Evolutionary conservation across 2,329 filamentous ascomycete species (phyloP).

Genomic region (Xylaria sp.): DNA sequence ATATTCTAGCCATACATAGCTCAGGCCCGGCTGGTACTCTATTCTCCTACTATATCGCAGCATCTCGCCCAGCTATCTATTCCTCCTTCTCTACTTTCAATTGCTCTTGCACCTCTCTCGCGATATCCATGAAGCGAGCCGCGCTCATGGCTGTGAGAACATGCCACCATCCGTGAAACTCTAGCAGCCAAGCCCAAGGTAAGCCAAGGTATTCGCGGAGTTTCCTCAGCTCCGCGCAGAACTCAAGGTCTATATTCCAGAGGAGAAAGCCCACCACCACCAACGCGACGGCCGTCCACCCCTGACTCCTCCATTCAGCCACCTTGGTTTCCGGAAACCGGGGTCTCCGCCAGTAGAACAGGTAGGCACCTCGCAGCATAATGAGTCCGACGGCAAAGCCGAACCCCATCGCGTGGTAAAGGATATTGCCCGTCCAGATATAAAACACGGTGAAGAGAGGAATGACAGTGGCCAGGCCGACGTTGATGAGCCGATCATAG

Average conservation of each 20-base stretch:
- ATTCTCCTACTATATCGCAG: too few species aligned
- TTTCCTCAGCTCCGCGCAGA: slow-evolving; percentile 54
- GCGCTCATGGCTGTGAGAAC: slow-evolving; percentile 63
- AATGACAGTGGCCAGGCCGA: slow-evolving; percentile 49
- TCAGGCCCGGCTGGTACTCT: too few species aligned
- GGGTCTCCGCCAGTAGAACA: slow-evolving; percentile 42
- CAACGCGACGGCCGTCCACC: slow-evolving; percentile 40
- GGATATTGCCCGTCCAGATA: slow-evolving; percentile 49
- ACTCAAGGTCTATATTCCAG: slow-evolving; percentile 63
- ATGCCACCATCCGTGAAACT: slow-evolving; percentile 70
- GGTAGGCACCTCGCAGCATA: slow-evolving; percentile 43
- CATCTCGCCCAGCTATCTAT: neutral
- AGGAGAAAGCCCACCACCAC: slow-evolving; percentile 55
- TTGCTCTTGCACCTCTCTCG: slow-evolving; percentile 37
- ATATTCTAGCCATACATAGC: too few species aligned
- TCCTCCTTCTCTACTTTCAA: slow-evolving; percentile 24
- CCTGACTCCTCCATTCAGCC: slow-evolving; percentile 36
- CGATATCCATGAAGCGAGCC: slow-evolving; percentile 47
- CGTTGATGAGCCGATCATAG: slow-evolving; percentile 41
- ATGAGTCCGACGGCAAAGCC: slow-evolving; percentile 42
- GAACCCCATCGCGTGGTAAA: slow-evolving; percentile 51
- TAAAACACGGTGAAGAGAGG: slow-evolving; percentile 50
- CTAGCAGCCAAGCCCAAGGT: slow-evolving; percentile 61
- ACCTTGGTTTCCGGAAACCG: slow-evolving; percentile 38
- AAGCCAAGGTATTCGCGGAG: slow-evolving; percentile 54